Base-by-base conservation (phyloP, 306 rosid genomes). In the Fragaria iinumae region DNA sequence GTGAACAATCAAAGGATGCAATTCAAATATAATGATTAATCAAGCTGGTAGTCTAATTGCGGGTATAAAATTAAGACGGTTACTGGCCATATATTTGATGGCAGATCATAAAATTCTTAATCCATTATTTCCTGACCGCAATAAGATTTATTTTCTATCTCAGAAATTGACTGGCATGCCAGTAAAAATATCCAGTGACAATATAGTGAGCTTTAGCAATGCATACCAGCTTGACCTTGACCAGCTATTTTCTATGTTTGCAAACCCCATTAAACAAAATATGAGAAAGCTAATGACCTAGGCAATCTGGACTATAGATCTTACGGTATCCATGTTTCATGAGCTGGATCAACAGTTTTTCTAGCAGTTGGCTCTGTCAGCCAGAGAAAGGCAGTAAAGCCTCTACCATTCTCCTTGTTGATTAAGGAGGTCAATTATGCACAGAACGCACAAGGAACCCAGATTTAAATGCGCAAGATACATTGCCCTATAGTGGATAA, bases 191-290 rank as follows among this genome's bases (percentile, higher is more conserved):
- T 71, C 64, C 32, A 32, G 3, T 55, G 43, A 43, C 69, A 23
- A 41, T 57, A 57, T 16, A 17, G 10, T 25, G 55, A 73, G 17
- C 27, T 14, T 36, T 56, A 73, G 25, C 16, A 56, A 73, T 21
- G 76, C 66, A 14, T 21, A 73, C 67, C 67, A 73, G 25, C 50
- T 39, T 14, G 67, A 73, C 25, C 50, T 39, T 14, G 67, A 73
- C 25, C 38, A 56, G 67, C 23, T 39, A 23, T 55, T 38, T 34
- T 23, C 9, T 36, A 38, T 14, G 1, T 53, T 27, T 13, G 13
- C 41, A 21, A 52, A 72, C 13, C 3, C 38, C 49, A 29, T 10
- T 7, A 11, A 55, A 0, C 11, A 38, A 73, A 60, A 13, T 13
- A 39, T 4, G 49, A 56, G n/a, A 34, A 7, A 72, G 4, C 38